These are phyloP conservation scores for Xylaria digitata DNA, from an alignment of 2,329 filamentous ascomycete genomes.

Conservation along the genomic window DNA sequence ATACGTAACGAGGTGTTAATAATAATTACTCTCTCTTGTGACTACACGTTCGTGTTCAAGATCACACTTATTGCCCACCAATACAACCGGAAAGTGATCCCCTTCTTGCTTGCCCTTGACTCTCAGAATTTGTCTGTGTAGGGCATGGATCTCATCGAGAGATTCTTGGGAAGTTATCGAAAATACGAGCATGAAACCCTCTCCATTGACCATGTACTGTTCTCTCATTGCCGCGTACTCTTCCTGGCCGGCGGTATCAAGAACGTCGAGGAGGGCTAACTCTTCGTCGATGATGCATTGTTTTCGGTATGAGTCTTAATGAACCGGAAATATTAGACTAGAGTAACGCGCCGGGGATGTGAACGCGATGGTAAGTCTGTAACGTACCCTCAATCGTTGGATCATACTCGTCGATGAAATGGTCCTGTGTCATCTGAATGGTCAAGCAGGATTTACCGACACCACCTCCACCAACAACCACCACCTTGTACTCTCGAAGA, in stretches of 20 bases:
- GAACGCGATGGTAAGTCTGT: conserved; percentile 17
- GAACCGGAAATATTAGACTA: conserved; percentile 45
- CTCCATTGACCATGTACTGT: conserved; percentile 99
- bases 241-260: conserved; percentile 98
- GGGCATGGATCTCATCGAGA: conserved; percentile 98
- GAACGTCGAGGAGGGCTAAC: conserved; percentile 94
- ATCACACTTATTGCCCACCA: conserved; percentile 99
- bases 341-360: not conserved
- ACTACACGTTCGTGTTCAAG: conserved; percentile 92
- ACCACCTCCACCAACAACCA: conserved; percentile 97
- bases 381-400: conserved; percentile 95
- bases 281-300: conserved; percentile 99
- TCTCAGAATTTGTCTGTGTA: conserved; percentile 97
- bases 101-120: conserved; percentile 87
- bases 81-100: conserved; percentile 99
- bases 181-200: conserved; percentile 97
- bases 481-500: conserved; percentile 92
- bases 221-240: conserved; percentile 99
- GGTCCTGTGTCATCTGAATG: conserved; percentile 93
- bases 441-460: conserved; percentile 99
- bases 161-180: conserved; percentile 97
- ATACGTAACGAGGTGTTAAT: conserved; percentile 28
- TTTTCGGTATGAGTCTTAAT: conserved; percentile 96
- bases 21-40: conserved; percentile 80
- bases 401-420: conserved; percentile 99